Evolutionary conservation across 2,329 filamentous ascomycete species (phyloP).

Genomic region (Verticillium albo-atrum): DNA sequence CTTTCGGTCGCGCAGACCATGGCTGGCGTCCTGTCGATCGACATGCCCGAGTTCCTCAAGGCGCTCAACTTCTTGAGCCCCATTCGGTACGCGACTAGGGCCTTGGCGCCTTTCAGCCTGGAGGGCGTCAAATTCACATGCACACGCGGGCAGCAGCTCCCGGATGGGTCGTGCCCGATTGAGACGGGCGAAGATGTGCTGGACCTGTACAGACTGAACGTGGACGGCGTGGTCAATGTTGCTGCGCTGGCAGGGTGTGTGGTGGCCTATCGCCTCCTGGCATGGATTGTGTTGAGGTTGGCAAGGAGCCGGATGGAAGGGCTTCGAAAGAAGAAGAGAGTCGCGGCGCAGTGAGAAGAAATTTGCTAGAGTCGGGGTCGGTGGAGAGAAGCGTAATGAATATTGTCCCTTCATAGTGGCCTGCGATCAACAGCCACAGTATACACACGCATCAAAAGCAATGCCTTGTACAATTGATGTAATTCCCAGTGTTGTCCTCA

Average conservation of each 20-base stretch:
- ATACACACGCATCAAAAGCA: too few species aligned
- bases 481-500: too few species aligned
- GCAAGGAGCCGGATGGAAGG: slow-evolving; percentile 35
- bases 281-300: slow-evolving; percentile 52
- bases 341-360: background rate
- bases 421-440: too few species aligned
- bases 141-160: slow-evolving; percentile 51
- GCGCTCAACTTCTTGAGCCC: slow-evolving; percentile 69
- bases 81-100: slow-evolving; percentile 64
- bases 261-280: slow-evolving; percentile 61
- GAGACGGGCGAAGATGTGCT: slow-evolving; percentile 64
- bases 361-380: too few species aligned
- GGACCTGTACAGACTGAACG: slow-evolving; percentile 61
- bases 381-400: too few species aligned
- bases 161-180: slow-evolving; percentile 59
- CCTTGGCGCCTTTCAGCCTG: slow-evolving; percentile 63
- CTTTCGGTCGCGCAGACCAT: slow-evolving; percentile 68
- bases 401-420: too few species aligned
- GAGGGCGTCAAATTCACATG: slow-evolving; percentile 60
- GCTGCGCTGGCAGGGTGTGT: slow-evolving; percentile 59
- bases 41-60: slow-evolving; percentile 62
- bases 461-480: too few species aligned
- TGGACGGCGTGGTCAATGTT: slow-evolving; percentile 56
- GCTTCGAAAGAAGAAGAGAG: slow-evolving; percentile 33
- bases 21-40: slow-evolving; percentile 65